Conservation (phyloP, 805 yeast genomes). For the Candida tibetensis region DNA sequence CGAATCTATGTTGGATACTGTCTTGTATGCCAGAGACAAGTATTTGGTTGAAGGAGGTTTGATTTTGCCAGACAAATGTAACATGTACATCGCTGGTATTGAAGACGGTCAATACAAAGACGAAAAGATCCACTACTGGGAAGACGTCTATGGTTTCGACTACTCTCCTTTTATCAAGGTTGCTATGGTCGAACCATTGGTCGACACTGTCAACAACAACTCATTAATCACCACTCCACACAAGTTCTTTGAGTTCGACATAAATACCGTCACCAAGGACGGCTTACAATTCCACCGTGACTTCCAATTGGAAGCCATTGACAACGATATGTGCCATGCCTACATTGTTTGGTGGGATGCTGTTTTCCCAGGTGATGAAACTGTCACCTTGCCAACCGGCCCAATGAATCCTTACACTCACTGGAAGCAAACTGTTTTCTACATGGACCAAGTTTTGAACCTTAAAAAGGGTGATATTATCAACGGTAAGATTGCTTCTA, state of each 20-base stretch:
- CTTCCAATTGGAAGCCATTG: conserved; percentile 70
- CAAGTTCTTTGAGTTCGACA: conserved; percentile 76
- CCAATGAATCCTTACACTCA: conserved; percentile 94
- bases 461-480: conserved; percentile 73
- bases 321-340: conserved; percentile 84
- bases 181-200: conserved; percentile 91
- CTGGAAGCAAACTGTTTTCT: conserved; percentile 98
- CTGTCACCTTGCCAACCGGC: conserved; percentile 84
- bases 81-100: conserved; percentile 84
- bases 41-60: conserved; percentile 82
- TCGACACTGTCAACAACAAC: conserved; percentile 83
- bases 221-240: conserved; percentile 71
- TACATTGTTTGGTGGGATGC: conserved; percentile 93
- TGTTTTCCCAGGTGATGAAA: conserved; percentile 71
- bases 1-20: conserved; percentile 98
- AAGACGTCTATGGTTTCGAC: conserved; percentile 95
- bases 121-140: conserved; percentile 93
- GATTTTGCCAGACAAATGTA: conserved; percentile 91
- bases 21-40: conserved; percentile 87
- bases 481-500: conserved; percentile 66
- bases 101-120: conserved; percentile 91
- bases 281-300: conserved; percentile 72
- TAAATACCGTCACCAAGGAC: conserved; percentile 81
- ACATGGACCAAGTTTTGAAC: conserved; percentile 76
- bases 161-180: conserved; percentile 84